These are phyloP conservation scores for Talaromyces sp. DNA, from an alignment of 2,329 filamentous ascomycete genomes.

Conservation along the genomic window DNA sequence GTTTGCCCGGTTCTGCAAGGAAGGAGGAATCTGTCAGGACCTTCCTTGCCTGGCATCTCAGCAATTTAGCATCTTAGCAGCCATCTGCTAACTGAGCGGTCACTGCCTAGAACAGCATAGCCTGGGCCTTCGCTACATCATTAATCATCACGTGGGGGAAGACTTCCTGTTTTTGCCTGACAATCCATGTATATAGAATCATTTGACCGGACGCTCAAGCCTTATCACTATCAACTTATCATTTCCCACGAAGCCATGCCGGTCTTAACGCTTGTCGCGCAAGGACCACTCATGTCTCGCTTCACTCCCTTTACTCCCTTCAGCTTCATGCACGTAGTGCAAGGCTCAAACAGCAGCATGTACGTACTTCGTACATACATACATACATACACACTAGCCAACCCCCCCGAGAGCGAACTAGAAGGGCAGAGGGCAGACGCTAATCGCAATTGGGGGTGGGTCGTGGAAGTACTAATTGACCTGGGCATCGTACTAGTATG, in stretches of 20 bases:
- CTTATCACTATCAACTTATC: background rate
- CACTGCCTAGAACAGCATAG: background rate
- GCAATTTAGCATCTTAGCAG: background rate
- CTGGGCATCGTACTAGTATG: conserved; percentile 3
- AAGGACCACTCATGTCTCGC: background rate
- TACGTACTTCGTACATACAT: background rate
- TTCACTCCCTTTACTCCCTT: background rate
- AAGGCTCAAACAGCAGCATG: background rate
- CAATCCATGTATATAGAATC: conserved; percentile 5
- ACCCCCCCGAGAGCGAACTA: background rate
- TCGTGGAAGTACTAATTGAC: background rate
- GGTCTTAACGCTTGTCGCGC: conserved; percentile 3
- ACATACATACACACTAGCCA: background rate
- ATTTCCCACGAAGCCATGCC: background rate
- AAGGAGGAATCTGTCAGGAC: background rate
- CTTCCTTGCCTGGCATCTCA: background rate
- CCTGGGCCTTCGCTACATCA: background rate
- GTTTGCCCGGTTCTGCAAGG: conserved; percentile 13
- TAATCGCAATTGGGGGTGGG: background rate
- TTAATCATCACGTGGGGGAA: background rate
- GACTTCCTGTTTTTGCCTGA: background rate
- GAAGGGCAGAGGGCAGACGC: background rate
- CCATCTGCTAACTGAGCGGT: background rate
- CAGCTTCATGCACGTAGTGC: conserved; percentile 13
- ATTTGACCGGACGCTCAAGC: background rate